Percentiles rank a stretch among this genome's conserved stretches.
Conservation (phyloP, 345 rosid genomes). For the Sisymbrium altissimum region DNA sequence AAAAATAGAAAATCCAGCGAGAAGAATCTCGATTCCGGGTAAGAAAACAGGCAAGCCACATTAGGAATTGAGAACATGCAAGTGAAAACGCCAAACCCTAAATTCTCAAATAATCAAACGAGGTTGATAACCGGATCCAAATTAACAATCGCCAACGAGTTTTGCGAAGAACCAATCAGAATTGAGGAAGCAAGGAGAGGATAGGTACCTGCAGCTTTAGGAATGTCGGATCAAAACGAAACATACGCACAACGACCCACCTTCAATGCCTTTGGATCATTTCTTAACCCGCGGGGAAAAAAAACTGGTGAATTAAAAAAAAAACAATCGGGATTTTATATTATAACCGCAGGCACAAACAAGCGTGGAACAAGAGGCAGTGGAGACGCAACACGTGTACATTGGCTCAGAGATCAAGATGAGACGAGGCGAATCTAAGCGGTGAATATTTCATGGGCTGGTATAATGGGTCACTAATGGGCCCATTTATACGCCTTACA, state of each 20-base stretch:
- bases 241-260: constrained; percentile 18
- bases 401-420: constrained; percentile 7
- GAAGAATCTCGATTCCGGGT: constrained; percentile 16
- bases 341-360: constrained; percentile 2
- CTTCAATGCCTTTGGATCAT: constrained; percentile 12
- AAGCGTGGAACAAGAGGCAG: constrained; percentile 8
- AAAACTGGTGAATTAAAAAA: not conserved
- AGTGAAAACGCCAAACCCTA: not conserved
- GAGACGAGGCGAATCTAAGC: not conserved
- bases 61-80: not conserved
- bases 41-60: not conserved
- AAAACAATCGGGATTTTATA: not conserved
- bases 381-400: constrained; percentile 29
- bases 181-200: not conserved
- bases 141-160: not conserved
- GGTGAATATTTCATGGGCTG: not conserved
- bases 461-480: constrained; percentile 10
- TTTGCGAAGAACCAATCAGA: constrained; percentile 7
- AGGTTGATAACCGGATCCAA: constrained; percentile 13
- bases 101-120: not conserved
- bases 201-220: constrained; percentile 27
- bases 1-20: not conserved
- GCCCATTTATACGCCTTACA: not conserved
- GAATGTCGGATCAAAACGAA: constrained; percentile 36
- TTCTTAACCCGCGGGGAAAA: constrained; percentile 19